Base-by-base conservation (phyloP, 495 filamentous ascomycete species). In the Daldinia bambusicola region DNA sequence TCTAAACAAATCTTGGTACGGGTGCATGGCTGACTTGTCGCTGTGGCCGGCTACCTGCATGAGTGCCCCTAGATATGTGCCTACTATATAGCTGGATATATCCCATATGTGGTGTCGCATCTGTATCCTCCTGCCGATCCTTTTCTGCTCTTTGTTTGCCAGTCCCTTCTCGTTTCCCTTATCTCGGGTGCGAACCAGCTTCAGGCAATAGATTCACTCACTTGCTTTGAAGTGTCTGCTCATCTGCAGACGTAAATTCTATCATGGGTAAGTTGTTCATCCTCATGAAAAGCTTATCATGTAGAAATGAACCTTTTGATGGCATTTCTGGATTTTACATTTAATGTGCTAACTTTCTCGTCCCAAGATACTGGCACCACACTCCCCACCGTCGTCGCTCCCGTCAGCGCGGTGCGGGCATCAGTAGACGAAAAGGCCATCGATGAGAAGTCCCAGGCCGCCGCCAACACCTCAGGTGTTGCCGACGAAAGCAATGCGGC, bases 401-500 rank as follows among this genome's bases (percentile, higher is more conserved):
- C 72, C 22, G 66, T 75, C 16, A 32, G 72, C 56, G 72, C 72
- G 50, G 72, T 76, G 45, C 65, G 75, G 45, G 63, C 75, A 30
- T 76, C 75, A 8, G 69, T 70, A n/a, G 75, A 76, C 37, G 60
- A 76, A 18, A 70, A 51, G 16, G 69, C 34, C 12, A 50, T 65
- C 40, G 13, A 69, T 10, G 75, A 63, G 61, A 75, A 70, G 22
- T 2, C 38, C 16, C 9, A 55, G 10, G 50, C 37, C 22, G 40
- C 6, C 30, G 12, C 38, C 10, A 41, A 40, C n/a, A 45, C 26
- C 37, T 10, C 40, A 30, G 61, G 43, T 13, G 60, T 71, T 1
- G 55, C 50, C 18, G 66, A 74, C 7, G 70, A 76, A 41, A 67
- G 76, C 58, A 77, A 65, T 61, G 74, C 75, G 63, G 76, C 73